A percentile compares a stretch with the other conserved stretches of the same genome.
These are phyloP conservation scores for Aspergillus avenaceus DNA, from an alignment of 495 filamentous ascomycete genomes.

Conservation along the genomic window DNA sequence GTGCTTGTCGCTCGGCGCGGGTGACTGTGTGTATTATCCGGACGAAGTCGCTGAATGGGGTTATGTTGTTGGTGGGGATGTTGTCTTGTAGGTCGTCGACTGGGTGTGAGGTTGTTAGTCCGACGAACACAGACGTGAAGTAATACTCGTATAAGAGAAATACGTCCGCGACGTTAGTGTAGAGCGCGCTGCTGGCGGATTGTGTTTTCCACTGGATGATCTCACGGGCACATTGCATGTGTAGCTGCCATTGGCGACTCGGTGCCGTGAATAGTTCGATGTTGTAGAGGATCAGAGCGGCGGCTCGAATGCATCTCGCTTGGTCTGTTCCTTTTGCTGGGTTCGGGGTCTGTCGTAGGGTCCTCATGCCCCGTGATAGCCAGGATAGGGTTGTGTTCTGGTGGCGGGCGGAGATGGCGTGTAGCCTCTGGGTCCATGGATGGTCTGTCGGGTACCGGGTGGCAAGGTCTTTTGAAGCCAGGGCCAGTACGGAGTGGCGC, in stretches of 20 bases:
- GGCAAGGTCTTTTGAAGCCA: slow-evolving; percentile 22
- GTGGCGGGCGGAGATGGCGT: neutral
- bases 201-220: slow-evolving; percentile 16
- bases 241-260: slow-evolving; percentile 21
- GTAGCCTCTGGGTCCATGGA: neutral
- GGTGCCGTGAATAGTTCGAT: slow-evolving; percentile 11
- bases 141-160: slow-evolving; percentile 24
- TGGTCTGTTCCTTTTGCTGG: neutral
- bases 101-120: slow-evolving; percentile 16
- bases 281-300: slow-evolving; percentile 14
- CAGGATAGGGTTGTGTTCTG: neutral
- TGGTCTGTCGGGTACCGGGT: slow-evolving; percentile 9
- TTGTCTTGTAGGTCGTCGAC: slow-evolving; percentile 1
- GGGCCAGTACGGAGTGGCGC: slow-evolving; percentile 20
- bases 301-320: slow-evolving; percentile 9
- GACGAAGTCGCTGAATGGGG: slow-evolving; percentile 21
- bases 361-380: neutral
- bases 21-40: slow-evolving; percentile 18
- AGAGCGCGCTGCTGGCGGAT: neutral
- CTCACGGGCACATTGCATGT: slow-evolving; percentile 14
- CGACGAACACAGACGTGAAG: slow-evolving; percentile 16
- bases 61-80: slow-evolving; percentile 8
- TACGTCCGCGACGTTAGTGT: slow-evolving; percentile 5
- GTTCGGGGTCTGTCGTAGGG: neutral
- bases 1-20: slow-evolving; percentile 9